Percentiles rank a stretch among this genome's conserved stretches.
Conservation (phyloP, 2,329 filamentous ascomycete genomes). For the Fusarium stilboides region DNA sequence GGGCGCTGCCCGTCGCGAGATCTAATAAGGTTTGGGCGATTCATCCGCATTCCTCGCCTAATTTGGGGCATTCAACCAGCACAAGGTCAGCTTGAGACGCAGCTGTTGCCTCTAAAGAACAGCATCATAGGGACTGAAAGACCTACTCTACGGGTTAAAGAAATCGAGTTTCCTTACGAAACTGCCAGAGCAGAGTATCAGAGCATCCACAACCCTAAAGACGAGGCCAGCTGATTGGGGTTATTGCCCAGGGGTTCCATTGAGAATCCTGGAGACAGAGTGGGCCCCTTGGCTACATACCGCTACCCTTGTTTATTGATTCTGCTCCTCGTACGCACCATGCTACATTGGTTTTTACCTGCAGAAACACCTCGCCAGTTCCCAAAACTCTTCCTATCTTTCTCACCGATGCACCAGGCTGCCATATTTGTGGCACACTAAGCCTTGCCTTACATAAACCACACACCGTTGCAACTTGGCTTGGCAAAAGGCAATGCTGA, state of each 20-base stretch:
- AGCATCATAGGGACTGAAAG: background rate
- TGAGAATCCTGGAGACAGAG: conserved; percentile 31
- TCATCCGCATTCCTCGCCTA: conserved; percentile 38
- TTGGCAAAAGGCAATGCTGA: conserved; percentile 3
- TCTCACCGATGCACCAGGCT: conserved; percentile 34
- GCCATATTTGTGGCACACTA: conserved; percentile 14
- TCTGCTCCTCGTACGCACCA: conserved; percentile 33
- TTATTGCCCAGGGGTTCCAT: conserved; percentile 18
- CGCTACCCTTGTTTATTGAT: conserved; percentile 9
- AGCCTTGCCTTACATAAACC: conserved; percentile 8
- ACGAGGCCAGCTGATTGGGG: conserved; percentile 8
- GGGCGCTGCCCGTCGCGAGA: conserved; percentile 46
- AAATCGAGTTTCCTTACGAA: conserved; percentile 1
- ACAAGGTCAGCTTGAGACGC: background rate
- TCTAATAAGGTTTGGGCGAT: conserved; percentile 38
- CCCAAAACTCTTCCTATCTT: conserved; percentile 27
- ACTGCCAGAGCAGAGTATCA: background rate
- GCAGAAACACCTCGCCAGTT: conserved; percentile 33
- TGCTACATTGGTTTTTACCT: conserved; percentile 43
- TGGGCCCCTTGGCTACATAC: conserved; percentile 26
- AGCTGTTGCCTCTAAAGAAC: background rate
- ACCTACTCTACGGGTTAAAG: background rate
- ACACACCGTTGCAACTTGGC: conserved; percentile 9
- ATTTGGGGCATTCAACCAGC: conserved; percentile 2
- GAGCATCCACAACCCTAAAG: conserved; percentile 5